Conservation (phyloP, 2,329 filamentous ascomycete species). For the Teratosphaeria zuluensis region DNA sequence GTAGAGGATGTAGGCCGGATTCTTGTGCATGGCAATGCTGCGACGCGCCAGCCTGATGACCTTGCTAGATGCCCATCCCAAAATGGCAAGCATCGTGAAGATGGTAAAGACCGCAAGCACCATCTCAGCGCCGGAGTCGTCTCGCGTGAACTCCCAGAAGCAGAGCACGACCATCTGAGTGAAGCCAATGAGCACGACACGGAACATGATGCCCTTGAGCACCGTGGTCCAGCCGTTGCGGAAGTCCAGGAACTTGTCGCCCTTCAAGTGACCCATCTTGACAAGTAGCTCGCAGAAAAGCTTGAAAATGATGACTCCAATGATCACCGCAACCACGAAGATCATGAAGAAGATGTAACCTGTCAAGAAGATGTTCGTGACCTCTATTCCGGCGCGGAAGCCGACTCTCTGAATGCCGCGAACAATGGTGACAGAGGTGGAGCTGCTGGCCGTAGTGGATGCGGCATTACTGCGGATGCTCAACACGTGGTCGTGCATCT, state of each 20-base stretch:
- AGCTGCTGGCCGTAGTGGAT: constrained; percentile 22
- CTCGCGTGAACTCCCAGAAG: constrained; percentile 83
- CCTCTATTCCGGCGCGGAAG: constrained; percentile 74
- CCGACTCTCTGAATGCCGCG: constrained; percentile 82
- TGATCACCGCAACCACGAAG: constrained; percentile 65
- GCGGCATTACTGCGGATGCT: constrained; percentile 16
- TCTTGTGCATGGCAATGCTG: constrained; percentile 85
- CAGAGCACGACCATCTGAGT: constrained; percentile 84
- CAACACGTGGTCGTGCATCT: constrained; percentile 35
- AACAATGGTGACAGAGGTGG: constrained; percentile 40
- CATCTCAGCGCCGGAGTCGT: constrained; percentile 76
- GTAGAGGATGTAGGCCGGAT: constrained; percentile 93
- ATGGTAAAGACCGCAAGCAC: constrained; percentile 85
- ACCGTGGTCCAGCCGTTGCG: constrained; percentile 89
- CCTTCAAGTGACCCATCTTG: constrained; percentile 67
- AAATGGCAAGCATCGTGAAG: constrained; percentile 64
- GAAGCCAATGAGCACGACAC: constrained; percentile 79
- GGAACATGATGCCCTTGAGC: constrained; percentile 87
- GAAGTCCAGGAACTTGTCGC: constrained; percentile 84
- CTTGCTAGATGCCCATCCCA: constrained; percentile 81
- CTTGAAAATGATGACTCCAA: constrained; percentile 72
- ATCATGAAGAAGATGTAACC: constrained; percentile 81
- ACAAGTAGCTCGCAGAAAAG: constrained; percentile 65
- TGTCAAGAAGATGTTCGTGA: constrained; percentile 88
- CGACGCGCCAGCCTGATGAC: constrained; percentile 81